Evolutionary conservation across 2,329 filamentous ascomycete species (phyloP).

Genomic region (Phialophora tarda): DNA sequence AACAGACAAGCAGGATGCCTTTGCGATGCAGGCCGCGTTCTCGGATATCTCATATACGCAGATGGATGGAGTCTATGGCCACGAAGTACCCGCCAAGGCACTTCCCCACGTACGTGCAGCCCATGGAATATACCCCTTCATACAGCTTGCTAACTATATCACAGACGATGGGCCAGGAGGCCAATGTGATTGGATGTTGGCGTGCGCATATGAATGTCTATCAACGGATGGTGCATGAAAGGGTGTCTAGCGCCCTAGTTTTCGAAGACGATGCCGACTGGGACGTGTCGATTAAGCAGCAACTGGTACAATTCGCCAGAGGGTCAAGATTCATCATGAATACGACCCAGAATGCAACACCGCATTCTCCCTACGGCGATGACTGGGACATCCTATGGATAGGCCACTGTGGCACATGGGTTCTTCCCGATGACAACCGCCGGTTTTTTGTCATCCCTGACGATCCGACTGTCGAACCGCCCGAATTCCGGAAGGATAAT

Average conservation of each 20-base stretch:
- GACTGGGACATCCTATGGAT: slow-evolving; percentile 61
- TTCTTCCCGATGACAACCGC: slow-evolving; percentile 41
- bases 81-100: slow-evolving; percentile 33
- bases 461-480: slow-evolving; percentile 42
- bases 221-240: slow-evolving; percentile 51
- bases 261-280: slow-evolving; percentile 65
- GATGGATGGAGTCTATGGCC: slow-evolving; percentile 35
- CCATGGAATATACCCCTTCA: not conserved
- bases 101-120: slow-evolving; percentile 31
- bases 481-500: slow-evolving; percentile 31
- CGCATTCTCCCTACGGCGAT: slow-evolving; percentile 57
- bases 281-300: slow-evolving; percentile 59
- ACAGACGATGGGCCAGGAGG: slow-evolving; percentile 31
- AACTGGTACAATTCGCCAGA: slow-evolving; percentile 51
- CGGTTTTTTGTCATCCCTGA: slow-evolving; percentile 43
- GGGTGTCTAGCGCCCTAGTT: slow-evolving; percentile 57
- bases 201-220: slow-evolving; percentile 50
- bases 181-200: slow-evolving; percentile 44
- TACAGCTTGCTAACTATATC: slow-evolving; percentile 18
- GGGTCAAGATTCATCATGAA: slow-evolving; percentile 43
- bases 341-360: slow-evolving; percentile 33
- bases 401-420: slow-evolving; percentile 53
- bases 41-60: slow-evolving; percentile 42
- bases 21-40: slow-evolving; percentile 52
- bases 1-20: slow-evolving; percentile 57